Evolutionary conservation across 2,329 filamentous ascomycete genomes (phyloP), one percentile per base, ranked within the genome.

Genomic region (Cylindrodendrum hubeiense): DNA sequence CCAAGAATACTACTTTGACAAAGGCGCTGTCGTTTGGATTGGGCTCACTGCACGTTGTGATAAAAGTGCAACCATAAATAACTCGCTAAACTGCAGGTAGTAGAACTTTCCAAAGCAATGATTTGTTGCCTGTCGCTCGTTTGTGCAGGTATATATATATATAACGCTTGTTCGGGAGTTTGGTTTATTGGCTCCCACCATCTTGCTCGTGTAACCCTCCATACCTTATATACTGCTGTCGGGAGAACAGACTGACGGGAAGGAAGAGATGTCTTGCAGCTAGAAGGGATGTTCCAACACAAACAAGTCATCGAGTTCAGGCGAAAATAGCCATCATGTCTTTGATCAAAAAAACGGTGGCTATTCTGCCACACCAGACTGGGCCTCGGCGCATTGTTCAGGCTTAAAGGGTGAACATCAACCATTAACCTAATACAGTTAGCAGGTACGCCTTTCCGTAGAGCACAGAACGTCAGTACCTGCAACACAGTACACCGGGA

Each of bases 291-390:
- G 26, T 19, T 49, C 46, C 26, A 19, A 12, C 12, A n/a, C 10
- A 17, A 19, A 52, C 28, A 51, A 34, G 8, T 17, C 5, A 4
- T 49, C 17, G 19, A 33, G 47, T 22, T 55, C n/a, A 15, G 22
- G 26, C 34, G 41, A 63, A 65, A 63, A 70, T 57, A 21, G 56
- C n/a, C 19, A 30, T 41, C 12, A 30, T 26, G 47, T 17, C 55
- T 43, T 63, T 60, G 51, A 60, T 15, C n/a, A 2, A n/a, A 17
- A 47, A 17, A 57, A 49, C 34, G 22, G 28, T 12, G 17, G 17
- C 24, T 5, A 28, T 26, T 30, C 41, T 50, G 41, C 22, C 22
- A 22, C n/a, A 19, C 30, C 34, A 19, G 24, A n/a, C 34, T 51
- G 9, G 13, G 24, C n/a, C 39, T 51, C 17, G 15, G n/a, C 21